Base-by-base conservation (phyloP, 2,329 filamentous ascomycete species). In the Diaporthe vexans region DNA sequence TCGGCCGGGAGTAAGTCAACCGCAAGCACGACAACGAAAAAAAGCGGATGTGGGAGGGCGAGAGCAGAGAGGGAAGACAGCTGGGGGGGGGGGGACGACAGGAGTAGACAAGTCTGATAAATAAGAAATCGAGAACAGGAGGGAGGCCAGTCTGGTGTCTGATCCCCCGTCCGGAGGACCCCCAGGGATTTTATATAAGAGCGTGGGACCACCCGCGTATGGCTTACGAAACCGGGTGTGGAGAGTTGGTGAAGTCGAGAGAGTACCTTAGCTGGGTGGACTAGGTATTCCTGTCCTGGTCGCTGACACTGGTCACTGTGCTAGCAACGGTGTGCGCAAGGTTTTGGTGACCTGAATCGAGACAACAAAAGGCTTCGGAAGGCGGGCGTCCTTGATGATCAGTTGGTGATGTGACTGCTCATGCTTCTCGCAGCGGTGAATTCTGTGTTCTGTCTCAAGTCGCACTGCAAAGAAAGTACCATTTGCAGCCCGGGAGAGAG, bases 151-250 rank as follows among this genome's bases (percentile, higher is more conserved):
- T 29, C 48, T 54, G 54, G 63, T 54, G 13, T 68, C 48, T 68
- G n/a, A 54, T 63, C 61, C 37, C 58, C 46, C n/a, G 35, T 63
- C 26, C 46, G 43, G 48, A 61, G 71, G 63, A 58, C 59, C 71
- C 67, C 71, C 52, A 67, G 65, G 72, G 63, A 65, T 58, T 72
- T 75, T 75, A 73, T 75, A 72, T 71, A 75, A 67, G 70, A 58
- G 46, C 57, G 57, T 43, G 46, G 74, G 65, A 74, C 63, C 72
- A 75, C 68, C 58, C 61, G 54, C 51, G 61, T 51, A 74, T 75
- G 59, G 52, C 72, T 74, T 75, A 72, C 74, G 74, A 75, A 74
- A 74, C 72, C 74, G 59, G 71, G 68, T 69, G 56, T 72, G 74
- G 63, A 57, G 48, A 72, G 71, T 43, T 71, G 61, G 59, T 63